Evolutionary conservation across 2,329 filamentous ascomycete genomes (phyloP).

Genomic region (Emergomyces orientalis): DNA sequence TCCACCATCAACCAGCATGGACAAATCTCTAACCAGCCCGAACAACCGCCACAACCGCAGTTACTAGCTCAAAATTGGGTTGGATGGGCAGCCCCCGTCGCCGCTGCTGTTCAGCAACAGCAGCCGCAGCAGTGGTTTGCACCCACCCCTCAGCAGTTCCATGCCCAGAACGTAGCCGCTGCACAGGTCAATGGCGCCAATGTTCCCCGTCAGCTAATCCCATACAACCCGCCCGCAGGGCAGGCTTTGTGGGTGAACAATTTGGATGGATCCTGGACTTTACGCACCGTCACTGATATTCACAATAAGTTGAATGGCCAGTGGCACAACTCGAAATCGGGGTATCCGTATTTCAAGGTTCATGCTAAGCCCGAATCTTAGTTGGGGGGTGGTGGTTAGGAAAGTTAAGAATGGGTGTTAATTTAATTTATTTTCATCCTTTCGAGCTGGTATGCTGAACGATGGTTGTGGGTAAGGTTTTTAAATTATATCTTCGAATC

Average conservation of each 20-base stretch:
- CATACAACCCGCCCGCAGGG: slow-evolving; percentile 23
- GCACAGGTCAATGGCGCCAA: slow-evolving; percentile 18
- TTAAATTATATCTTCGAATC: neutral
- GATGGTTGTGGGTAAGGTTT: neutral
- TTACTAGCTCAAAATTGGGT: neutral
- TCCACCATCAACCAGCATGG: neutral
- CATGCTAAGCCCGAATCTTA: neutral
- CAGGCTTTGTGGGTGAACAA: slow-evolving; percentile 30
- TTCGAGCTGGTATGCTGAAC: neutral
- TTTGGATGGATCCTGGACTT: slow-evolving; percentile 26
- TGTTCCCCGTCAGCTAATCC: slow-evolving; percentile 22
- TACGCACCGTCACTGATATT: slow-evolving; percentile 26
- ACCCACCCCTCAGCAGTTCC: slow-evolving; percentile 21
- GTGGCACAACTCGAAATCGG: slow-evolving; percentile 15
- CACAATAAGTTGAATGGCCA: slow-evolving; percentile 22
- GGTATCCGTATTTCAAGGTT: neutral
- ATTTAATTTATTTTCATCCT: neutral
- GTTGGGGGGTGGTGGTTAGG: neutral
- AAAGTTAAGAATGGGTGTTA: neutral
- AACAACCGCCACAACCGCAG: neutral
- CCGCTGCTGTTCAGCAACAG: neutral
- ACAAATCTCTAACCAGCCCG: neutral
- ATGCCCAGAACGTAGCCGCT: slow-evolving; percentile 23
- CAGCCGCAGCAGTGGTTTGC: slow-evolving; percentile 14
- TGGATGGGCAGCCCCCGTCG: slow-evolving; percentile 1